phyloP scores from a whole-genome alignment of 495 filamentous ascomycete species.

The Hypoxylon intermedium region DNA sequence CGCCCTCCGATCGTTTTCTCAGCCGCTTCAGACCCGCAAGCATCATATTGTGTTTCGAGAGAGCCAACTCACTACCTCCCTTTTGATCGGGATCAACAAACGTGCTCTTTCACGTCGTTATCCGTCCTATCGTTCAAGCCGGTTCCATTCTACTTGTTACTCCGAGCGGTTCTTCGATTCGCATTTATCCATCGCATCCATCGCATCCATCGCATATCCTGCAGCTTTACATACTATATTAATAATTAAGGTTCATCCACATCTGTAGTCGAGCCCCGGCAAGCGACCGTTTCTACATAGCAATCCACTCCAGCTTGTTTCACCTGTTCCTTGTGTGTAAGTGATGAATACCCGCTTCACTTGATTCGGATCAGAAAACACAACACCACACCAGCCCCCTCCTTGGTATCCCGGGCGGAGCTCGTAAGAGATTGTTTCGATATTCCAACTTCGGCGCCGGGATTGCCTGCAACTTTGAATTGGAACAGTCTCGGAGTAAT shows the following conservation, averaged over 20 bases:
- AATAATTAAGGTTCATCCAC: slow-evolving; percentile 37
- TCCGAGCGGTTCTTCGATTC: slow-evolving; percentile 24
- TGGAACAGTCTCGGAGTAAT: slow-evolving; percentile 12
- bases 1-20: slow-evolving; percentile 28
- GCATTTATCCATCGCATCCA: slow-evolving; percentile 29
- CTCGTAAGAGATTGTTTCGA: slow-evolving; percentile 19
- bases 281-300: slow-evolving; percentile 24
- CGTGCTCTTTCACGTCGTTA: slow-evolving; percentile 26
- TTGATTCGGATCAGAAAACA: slow-evolving; percentile 13
- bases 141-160: slow-evolving; percentile 20
- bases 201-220: slow-evolving; percentile 7
- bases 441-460: slow-evolving; percentile 3
- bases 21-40: slow-evolving; percentile 10
- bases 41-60: slow-evolving; percentile 33
- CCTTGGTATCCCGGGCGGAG: background rate
- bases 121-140: slow-evolving; percentile 19
- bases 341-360: slow-evolving; percentile 18
- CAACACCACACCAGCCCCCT: background rate
- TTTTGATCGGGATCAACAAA: slow-evolving; percentile 26
- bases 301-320: slow-evolving; percentile 12
- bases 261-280: slow-evolving; percentile 15
- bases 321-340: slow-evolving; percentile 26
- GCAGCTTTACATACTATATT: slow-evolving; percentile 39
- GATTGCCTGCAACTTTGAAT: background rate
- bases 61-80: slow-evolving; percentile 18